These are phyloP conservation scores for Bipolaris gigantea DNA, from an alignment of 2,329 filamentous ascomycete species.

Conservation along the genomic window DNA sequence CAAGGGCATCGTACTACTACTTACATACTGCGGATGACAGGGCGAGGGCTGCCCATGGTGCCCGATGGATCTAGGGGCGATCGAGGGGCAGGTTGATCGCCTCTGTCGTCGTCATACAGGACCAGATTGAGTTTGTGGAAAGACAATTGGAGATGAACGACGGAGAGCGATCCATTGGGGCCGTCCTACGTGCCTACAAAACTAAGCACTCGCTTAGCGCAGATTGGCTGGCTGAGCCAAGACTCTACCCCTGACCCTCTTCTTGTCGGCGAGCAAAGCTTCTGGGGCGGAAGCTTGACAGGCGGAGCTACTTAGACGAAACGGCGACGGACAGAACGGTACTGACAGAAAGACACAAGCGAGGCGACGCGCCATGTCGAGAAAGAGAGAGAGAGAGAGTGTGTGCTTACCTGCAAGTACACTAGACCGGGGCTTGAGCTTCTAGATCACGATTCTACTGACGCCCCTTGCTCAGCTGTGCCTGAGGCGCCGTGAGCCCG, in stretches of 20 bases:
- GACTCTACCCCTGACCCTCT: constrained; percentile 18
- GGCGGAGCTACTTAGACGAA: not conserved
- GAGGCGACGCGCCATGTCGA: not conserved
- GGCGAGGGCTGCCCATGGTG: not conserved
- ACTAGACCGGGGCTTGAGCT: not conserved
- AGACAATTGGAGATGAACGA: not conserved
- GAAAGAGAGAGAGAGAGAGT: not conserved
- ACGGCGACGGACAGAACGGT: not conserved
- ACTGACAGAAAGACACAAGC: not conserved
- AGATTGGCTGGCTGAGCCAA: constrained; percentile 10
- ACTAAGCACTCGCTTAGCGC: constrained; percentile 24
- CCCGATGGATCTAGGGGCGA: not conserved
- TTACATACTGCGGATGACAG: not conserved
- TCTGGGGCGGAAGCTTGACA: constrained; percentile 28
- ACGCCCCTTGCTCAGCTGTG: not conserved
- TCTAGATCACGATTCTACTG: not conserved
- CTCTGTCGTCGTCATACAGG: not conserved
- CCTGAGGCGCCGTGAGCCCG: not conserved
- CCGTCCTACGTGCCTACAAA: constrained; percentile 6
- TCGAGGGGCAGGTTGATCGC: not conserved
- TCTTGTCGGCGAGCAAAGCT: constrained; percentile 13
- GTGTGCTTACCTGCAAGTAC: not conserved
- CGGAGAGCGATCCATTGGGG: not conserved
- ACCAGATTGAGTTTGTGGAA: not conserved
- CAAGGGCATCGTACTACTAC: not conserved